Percentiles rank a stretch among this genome's conserved stretches.
These are phyloP conservation scores for Isochrysis galbana DNA, from an alignment of 78 protist species.

Conservation along the genomic window DNA sequence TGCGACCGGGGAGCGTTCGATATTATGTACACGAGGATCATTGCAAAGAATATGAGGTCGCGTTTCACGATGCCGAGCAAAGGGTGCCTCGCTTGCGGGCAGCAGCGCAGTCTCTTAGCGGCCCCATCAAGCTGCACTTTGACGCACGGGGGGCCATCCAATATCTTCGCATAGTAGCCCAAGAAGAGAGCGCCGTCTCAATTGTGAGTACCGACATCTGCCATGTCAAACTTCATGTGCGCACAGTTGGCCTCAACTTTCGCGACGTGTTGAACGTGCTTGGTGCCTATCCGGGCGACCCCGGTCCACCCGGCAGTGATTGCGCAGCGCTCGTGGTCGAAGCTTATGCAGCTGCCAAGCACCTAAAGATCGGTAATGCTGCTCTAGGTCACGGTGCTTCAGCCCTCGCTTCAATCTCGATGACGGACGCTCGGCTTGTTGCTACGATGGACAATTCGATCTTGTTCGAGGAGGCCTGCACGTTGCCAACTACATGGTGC, in stretches of 20 bases:
- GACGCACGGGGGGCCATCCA: not conserved
- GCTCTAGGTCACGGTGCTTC: not conserved
- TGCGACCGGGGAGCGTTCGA: no score
- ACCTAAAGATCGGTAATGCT: no score
- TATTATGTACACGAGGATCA: no score
- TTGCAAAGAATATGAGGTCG: no score
- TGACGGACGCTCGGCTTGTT: no score
- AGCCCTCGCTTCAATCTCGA: not conserved
- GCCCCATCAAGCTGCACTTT: not conserved
- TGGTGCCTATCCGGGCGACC: constrained; percentile 7
- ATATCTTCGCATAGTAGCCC: not conserved
- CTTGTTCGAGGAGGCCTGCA: not conserved
- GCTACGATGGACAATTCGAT: no score
- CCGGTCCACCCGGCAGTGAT: not conserved
- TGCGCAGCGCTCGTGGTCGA: not conserved
- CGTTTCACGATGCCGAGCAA: no score
- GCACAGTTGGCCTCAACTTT: constrained; percentile 19
- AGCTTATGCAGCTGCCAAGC: no score
- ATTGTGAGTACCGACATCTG: no score
- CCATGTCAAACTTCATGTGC: no score
- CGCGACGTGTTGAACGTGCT: constrained; percentile 32
- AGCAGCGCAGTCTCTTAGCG: not conserved
- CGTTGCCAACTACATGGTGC: not conserved
- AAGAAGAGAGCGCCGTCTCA: not conserved
- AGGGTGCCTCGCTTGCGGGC: not conserved